Base-by-base conservation (phyloP, 148 eudicot genomes). In the Bassia scoparia region DNA sequence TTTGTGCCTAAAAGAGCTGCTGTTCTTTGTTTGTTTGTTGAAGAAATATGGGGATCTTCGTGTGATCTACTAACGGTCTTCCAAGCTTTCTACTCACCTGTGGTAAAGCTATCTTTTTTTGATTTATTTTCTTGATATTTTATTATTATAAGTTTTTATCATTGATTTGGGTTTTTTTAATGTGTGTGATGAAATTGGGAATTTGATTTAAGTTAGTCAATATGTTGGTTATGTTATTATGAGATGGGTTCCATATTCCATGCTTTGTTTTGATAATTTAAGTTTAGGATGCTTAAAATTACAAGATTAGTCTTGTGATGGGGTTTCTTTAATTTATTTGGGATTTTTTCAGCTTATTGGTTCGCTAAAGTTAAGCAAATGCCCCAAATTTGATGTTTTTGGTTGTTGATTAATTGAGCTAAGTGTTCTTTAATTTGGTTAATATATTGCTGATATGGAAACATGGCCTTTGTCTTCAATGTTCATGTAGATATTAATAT, bases 41-140 rank as follows among this genome's bases (percentile, higher is more conserved):
- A 94, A 81, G 95, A 70, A 26, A 85, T 79, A 69, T 68, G 89
- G 89, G 13, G 83, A 83, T 63, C 76, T 91, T 30, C 79, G 91
- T 38, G 97, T 94, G 4, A 88, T 94, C 91, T 64, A 94, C 98
- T 33, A 84, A 74, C 76, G 98, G 21, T 91, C 97, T 70, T 91
- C 93, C 7, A 82, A 29, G 56, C 84, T 94, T 37, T 91, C 98
- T 21, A 81, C 97, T 82, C 91, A 89, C 73, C 59, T 33, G 2
- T 54, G 74, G 58, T 43, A 26, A 37, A 3, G 31, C 3, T 44
- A 49, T 49, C 2, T 3, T 52, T 52, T 54, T 49, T 24, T 49
- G 58, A 50, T 18, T 58, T 58, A 21, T 27, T 58, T 58, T 6
- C 21, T 63, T 63, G 68, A 31, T 2, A 7, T 5, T 37, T 35